Percentiles rank a stretch among this genome's conserved stretches.
Evolutionary conservation across 306 rosid genomes (phyloP).

Genomic region (Vigna mungo): DNA sequence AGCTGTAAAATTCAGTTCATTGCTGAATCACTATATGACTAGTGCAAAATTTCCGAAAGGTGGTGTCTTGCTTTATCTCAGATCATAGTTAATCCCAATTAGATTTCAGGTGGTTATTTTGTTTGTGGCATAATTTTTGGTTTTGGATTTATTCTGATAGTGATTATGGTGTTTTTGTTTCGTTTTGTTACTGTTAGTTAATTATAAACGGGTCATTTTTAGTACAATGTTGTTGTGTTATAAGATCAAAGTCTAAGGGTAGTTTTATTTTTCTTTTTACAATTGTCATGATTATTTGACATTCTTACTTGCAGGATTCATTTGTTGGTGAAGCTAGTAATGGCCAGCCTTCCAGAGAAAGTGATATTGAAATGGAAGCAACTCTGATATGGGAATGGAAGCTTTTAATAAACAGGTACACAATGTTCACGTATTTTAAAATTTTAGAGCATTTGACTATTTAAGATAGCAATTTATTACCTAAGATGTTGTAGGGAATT

Average conservation of each 20-base stretch:
- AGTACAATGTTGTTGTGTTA: constrained; percentile 25
- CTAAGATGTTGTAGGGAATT: background rate
- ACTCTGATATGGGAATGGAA: constrained; percentile 71
- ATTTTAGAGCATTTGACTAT: constrained; percentile 21
- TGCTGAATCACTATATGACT: background rate
- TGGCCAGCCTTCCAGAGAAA: constrained; percentile 71
- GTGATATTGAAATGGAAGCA: constrained; percentile 85
- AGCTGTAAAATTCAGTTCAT: constrained; percentile 37
- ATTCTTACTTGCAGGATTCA: constrained; percentile 68
- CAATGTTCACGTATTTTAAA: constrained; percentile 25
- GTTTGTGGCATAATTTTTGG: constrained; percentile 7
- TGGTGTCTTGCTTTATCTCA: constrained; percentile 14
- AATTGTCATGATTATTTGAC: background rate
- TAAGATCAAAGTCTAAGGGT: constrained; percentile 35
- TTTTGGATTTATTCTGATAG: constrained; percentile 23
- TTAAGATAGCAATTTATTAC: background rate
- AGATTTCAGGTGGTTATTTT: constrained; percentile 18
- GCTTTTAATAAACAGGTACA: constrained; percentile 86
- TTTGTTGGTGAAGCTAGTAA: constrained; percentile 63
- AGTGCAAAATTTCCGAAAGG: constrained; percentile 9
- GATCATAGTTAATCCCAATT: constrained; percentile 45
- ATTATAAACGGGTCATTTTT: constrained; percentile 25
- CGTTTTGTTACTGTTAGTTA: constrained; percentile 25
- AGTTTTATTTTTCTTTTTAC: background rate
- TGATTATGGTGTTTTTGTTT: background rate